Evolutionary conservation across 139 green algal genomes (phyloP).

Genomic region (Auxenochlorella protothecoides): DNA sequence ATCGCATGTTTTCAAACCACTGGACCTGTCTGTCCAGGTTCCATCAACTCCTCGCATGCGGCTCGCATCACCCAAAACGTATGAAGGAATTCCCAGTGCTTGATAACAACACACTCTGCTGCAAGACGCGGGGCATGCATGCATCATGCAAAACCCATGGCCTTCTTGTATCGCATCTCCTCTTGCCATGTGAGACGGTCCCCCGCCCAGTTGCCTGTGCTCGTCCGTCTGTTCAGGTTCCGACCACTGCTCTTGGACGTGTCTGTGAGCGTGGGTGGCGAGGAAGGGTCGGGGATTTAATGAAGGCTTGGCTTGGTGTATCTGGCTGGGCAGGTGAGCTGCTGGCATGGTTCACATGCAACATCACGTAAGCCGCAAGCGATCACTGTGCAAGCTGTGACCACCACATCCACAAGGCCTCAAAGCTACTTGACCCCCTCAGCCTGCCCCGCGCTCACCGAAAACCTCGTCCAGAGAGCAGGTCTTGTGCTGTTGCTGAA

Average conservation of each 20-base stretch:
- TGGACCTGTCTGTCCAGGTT: not conserved
- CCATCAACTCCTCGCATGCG: no score
- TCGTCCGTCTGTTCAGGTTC: constrained; percentile 43
- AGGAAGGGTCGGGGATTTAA: not conserved
- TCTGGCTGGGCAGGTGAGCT: not conserved
- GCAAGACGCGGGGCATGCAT: not conserved
- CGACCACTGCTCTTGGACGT: constrained; percentile 18
- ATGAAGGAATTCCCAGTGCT: no score
- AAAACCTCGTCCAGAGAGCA: constrained; percentile 63
- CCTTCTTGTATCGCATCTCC: constrained; percentile 46
- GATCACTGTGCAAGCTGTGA: no score
- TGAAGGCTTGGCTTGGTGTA: not conserved
- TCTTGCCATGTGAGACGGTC: constrained; percentile 54
- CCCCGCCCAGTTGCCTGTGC: constrained; percentile 59
- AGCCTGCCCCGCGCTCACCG: constrained; percentile 8
- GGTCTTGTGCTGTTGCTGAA: constrained; percentile 51
- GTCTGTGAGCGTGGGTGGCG: not conserved
- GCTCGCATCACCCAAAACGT: no score
- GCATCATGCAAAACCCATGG: constrained; percentile 33
- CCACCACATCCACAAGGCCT: no score
- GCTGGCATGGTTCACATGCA: no score
- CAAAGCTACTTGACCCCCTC: not conserved
- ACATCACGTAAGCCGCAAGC: no score
- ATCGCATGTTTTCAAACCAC: not conserved
- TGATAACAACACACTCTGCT: no score